Conservation (phyloP, 306 rosid species). For the Pterocarpus macrocarpus region DNA sequence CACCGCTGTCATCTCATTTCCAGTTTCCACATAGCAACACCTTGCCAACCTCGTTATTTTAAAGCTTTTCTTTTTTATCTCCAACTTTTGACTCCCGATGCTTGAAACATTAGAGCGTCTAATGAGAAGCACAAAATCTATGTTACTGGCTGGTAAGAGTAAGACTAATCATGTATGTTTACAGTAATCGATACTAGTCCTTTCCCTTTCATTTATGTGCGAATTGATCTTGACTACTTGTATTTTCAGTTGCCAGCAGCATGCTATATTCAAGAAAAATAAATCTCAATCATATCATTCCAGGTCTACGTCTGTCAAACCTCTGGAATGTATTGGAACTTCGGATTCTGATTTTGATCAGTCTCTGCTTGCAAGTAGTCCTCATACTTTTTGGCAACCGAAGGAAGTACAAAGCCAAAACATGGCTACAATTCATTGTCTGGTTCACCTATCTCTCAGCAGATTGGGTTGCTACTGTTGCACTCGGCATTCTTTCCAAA, state of each 20-base stretch:
- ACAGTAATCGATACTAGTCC: no score
- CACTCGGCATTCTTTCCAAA: conserved; percentile 43
- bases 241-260: conserved; percentile 1
- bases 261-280: neutral
- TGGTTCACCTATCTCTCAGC: conserved; percentile 55
- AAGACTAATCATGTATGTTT: no score
- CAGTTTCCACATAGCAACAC: no score
- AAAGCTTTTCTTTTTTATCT: no score
- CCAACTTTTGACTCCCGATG: no score
- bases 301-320: neutral
- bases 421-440: neutral
- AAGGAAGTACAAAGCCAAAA: conserved; percentile 28
- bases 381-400: conserved; percentile 44
- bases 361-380: conserved; percentile 47
- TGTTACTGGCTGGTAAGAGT: no score
- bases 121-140: no score
- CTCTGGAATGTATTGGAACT: conserved; percentile 49
- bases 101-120: no score
- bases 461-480: conserved; percentile 47
- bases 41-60: no score
- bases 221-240: no score
- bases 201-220: no score
- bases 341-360: conserved; percentile 36
- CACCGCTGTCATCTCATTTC: no score
- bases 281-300: neutral